These are phyloP conservation scores for Collybiopsis confluens DNA, from an alignment of 768 basidiomycete genomes.

Conservation along the genomic window DNA sequence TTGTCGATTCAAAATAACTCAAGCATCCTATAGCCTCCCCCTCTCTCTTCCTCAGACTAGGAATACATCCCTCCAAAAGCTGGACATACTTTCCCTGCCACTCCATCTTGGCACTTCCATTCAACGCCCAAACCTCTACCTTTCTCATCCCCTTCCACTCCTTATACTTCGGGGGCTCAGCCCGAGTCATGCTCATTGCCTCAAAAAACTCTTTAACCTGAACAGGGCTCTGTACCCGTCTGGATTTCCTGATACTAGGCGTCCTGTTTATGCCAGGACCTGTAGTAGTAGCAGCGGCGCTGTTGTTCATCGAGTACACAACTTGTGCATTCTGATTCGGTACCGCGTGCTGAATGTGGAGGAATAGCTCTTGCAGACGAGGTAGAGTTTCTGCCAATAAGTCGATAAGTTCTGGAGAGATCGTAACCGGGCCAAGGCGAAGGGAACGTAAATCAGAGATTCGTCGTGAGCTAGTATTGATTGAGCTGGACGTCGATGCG, in stretches of 20 bases:
- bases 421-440: neutral
- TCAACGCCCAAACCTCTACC: neutral
- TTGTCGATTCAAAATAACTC: too few species aligned
- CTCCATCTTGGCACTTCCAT: neutral
- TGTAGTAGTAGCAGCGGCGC: too few species aligned
- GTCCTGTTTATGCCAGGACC: too few species aligned
- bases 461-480: too few species aligned
- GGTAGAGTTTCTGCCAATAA: slow-evolving; percentile 19
- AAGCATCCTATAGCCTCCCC: too few species aligned
- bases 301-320: too few species aligned
- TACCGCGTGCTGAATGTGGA: slow-evolving; percentile 4
- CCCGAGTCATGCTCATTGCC: neutral
- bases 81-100: neutral
- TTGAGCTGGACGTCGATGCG: too few species aligned
- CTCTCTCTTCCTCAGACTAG: neutral
- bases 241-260: neutral
- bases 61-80: neutral
- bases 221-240: neutral
- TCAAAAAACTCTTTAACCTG: neutral
- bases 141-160: neutral
- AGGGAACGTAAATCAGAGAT: neutral
- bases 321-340: neutral
- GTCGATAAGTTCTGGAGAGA: slow-evolving; percentile 7
- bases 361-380: slow-evolving; percentile 17
- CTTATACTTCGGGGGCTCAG: too few species aligned